These are phyloP conservation scores for Neltuma alba DNA, from an alignment of 306 rosid species.

Conservation along the genomic window DNA sequence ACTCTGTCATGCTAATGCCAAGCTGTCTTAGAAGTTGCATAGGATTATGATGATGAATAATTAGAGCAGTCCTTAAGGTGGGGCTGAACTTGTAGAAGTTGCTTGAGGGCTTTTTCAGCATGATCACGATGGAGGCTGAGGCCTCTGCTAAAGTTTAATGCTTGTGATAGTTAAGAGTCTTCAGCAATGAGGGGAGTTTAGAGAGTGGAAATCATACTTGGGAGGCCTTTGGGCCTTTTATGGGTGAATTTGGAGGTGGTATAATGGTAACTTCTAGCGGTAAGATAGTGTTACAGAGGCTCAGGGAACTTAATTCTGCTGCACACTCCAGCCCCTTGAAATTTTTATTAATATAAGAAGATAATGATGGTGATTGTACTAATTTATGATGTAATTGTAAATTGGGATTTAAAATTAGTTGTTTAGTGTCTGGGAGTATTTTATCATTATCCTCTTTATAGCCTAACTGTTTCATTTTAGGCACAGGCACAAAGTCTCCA, in stretches of 20 bases:
- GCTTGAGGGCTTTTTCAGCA: not conserved
- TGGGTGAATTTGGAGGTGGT: not conserved
- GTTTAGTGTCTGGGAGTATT: not conserved
- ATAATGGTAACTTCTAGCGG: not conserved
- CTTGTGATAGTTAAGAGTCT: not conserved
- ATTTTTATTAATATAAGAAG: not conserved
- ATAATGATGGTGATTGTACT: not conserved
- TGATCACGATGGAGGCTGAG: not conserved
- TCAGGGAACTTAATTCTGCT: not conserved
- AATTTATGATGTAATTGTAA: not conserved
- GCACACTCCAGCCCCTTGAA: not conserved
- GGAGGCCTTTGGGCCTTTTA: not conserved
- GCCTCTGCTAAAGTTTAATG: not conserved
- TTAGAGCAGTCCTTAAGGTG: not conserved
- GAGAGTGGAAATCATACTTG: not conserved
- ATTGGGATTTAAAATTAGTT: not conserved
- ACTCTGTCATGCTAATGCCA: not conserved
- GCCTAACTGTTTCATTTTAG: not conserved
- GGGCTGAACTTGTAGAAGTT: not conserved
- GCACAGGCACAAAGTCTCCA: not conserved
- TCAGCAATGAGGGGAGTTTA: not conserved
- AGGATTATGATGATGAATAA: not conserved
- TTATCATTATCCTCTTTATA: not conserved
- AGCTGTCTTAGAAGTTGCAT: not conserved
- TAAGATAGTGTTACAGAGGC: too few relatives aligned